Base-by-base conservation (phyloP, 1,139 yeast species). In the Citeromyces siamensis region DNA sequence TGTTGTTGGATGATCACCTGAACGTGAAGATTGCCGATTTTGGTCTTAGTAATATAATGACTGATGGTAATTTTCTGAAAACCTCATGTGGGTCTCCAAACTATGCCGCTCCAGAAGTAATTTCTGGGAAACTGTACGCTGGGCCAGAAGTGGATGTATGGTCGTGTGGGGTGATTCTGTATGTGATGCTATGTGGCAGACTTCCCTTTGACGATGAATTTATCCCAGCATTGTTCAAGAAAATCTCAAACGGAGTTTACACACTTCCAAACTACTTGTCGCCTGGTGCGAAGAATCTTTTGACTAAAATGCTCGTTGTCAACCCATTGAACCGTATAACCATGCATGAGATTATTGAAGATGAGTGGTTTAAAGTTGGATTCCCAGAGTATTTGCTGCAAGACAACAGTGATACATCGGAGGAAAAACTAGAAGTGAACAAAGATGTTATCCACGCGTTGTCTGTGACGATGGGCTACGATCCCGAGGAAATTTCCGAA, bases 71-170 rank as follows among this genome's bases (percentile, higher is more conserved):
- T 55, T 90, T 90, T 52, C 68, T 90, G 52, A 90, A 88, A 55
- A 90, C 98, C 1, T 76, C 90, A 51, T 90, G 98, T 63, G 98
- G 98, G 2, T 83, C 95, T 10, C 97, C 98, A 37, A 88, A 90
- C 54, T 90, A 90, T 54, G 98, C 98, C 2, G 98, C 98, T 0
- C 98, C 98, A 0, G 98, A 90, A 58, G 97, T 90, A 35, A 90
- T 90, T 42, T 77, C 93, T 46, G 98, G 98, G 34, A 88, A 93
- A 55, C 68, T 90, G 41, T 90, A 90, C 52, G 98, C 97, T 2
- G 98, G 98, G 4, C 97, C 97, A 2, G 98, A 90, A 59, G 98
- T 90, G 36, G 98, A 93, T 56, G 97, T 93, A 38, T 93, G 99
- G 99, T 83, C 95, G 0, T 82, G 95, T 49, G 98, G 99, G 48